Percentiles rank a stretch among this genome's conserved stretches.
Conservation (phyloP, 192 early-diverging fungal species). For the Geranomyces michiganensis region DNA sequence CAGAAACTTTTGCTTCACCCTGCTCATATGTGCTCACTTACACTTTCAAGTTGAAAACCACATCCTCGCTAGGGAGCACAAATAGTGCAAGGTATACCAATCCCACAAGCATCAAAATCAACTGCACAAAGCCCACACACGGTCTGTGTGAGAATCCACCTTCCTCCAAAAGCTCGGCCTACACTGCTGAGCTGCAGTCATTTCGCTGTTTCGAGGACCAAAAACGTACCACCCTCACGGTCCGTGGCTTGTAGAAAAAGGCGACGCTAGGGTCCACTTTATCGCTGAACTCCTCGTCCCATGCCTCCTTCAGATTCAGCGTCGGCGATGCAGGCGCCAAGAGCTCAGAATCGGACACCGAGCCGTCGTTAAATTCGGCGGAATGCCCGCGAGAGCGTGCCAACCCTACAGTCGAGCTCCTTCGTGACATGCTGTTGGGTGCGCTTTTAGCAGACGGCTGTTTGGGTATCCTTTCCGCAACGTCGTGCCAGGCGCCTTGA, state of each 20-base stretch:
- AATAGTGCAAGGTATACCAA: constrained; percentile 49
- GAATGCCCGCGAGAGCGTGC: not conserved
- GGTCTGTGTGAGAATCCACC: no score
- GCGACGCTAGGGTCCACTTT: constrained; percentile 46
- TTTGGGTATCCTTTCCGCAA: no score
- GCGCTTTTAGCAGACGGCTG: no score
- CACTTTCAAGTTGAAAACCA: constrained; percentile 51
- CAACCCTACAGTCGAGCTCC: not conserved
- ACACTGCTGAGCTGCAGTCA: no score
- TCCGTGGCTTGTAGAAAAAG: constrained; percentile 54
- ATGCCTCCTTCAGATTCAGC: constrained; percentile 34
- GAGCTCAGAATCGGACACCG: constrained; percentile 33
- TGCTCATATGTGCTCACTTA: constrained; percentile 5
- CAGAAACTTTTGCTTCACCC: not conserved
- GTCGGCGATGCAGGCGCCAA: constrained; percentile 21
- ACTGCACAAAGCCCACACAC: constrained; percentile 12
- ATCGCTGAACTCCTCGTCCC: constrained; percentile 50
- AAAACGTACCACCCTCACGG: constrained; percentile 36
- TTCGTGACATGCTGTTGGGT: no score
- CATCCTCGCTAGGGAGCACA: constrained; percentile 34
- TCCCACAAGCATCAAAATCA: constrained; percentile 37
- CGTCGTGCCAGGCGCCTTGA: no score
- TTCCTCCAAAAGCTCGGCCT: no score
- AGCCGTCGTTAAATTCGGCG: constrained; percentile 28
- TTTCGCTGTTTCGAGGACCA: not conserved